phyloP scores from a whole-genome alignment of 495 filamentous ascomycete genomes.

The Talaromyces wortmannii region DNA sequence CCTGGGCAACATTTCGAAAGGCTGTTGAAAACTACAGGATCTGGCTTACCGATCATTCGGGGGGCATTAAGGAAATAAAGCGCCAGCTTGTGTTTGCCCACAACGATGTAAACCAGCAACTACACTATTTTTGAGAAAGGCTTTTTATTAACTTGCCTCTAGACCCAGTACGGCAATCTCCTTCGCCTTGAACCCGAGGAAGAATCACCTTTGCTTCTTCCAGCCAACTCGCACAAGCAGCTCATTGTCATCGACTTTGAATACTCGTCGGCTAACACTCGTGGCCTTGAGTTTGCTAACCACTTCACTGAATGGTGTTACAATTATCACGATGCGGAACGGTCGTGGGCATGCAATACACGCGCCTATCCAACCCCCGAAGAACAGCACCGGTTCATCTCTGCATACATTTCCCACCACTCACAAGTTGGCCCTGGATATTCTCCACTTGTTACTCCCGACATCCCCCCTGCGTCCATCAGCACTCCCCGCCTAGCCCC shows the following conservation, averaged over 20 bases:
- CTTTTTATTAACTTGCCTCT: not conserved
- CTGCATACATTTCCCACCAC: conserved; percentile 77
- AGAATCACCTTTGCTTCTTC: conserved; percentile 81
- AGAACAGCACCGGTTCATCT: conserved; percentile 79
- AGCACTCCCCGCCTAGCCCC: conserved; percentile 22
- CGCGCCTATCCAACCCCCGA: conserved; percentile 66
- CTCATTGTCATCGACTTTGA: conserved; percentile 98
- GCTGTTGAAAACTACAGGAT: conserved; percentile 71
- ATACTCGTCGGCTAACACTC: conserved; percentile 85
- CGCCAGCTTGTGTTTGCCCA: conserved; percentile 86
- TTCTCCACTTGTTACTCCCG: conserved; percentile 47
- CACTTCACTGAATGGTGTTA: conserved; percentile 99
- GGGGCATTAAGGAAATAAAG: conserved; percentile 56
- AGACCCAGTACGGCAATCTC: conserved; percentile 99
- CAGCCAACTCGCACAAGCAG: conserved; percentile 88
- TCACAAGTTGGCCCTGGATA: conserved; percentile 42
- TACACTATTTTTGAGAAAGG: not conserved
- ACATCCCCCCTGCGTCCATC: conserved; percentile 27
- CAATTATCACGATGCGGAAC: conserved; percentile 74
- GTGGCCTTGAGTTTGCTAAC: conserved; percentile 91
- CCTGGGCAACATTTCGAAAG: conserved; percentile 72
- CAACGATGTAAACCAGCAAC: conserved; percentile 69
- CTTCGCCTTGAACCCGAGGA: conserved; percentile 78
- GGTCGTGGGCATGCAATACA: conserved; percentile 61
- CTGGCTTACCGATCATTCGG: conserved; percentile 68